Base-by-base conservation (phyloP, 2,329 filamentous ascomycete genomes). In the Xylariales sp. region DNA sequence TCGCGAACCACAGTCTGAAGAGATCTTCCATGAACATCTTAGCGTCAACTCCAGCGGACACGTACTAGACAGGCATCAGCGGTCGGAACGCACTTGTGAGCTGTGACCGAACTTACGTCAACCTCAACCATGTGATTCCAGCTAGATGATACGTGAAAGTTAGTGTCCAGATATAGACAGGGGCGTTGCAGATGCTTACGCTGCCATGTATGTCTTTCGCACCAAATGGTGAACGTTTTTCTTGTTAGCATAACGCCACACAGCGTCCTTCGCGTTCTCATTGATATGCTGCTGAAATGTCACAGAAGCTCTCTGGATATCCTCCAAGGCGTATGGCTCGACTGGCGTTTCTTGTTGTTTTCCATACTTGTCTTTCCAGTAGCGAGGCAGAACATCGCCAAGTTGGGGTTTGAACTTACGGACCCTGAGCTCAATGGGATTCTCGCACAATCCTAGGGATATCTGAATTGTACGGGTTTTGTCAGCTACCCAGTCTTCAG, bases 1-100 rank as follows among this genome's bases (percentile, higher is more conserved):
- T 65, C 3, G 66, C 66, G 47, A 74, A 70, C 66, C 70, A 72
- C 1, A 76, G 48, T 5, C 55, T 51, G 16, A 75, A 66, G 3
- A 70, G 57, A 8, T 63, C 62, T 1, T 46, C 43, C n/a, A 76
- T 42, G 4, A 74, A 60, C 1, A 49, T 40, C 20, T 58, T 55
- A 3, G 48, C 44, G 21, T 52, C 37, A 28, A 53, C 49, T 25
- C 68, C 60, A 11, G 51, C 45, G 15, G 51, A 45, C 2, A 50
- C 46, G 0, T 56, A 43, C 48, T n/a, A n/a, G n/a, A n/a, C n/a
- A n/a, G n/a, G n/a, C n/a, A n/a, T n/a, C n/a, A n/a, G n/a, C n/a
- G n/a, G n/a, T n/a, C n/a, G n/a, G n/a, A n/a, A n/a, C n/a, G n/a
- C n/a, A n/a, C n/a, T n/a, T n/a, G n/a, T n/a, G n/a, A n/a, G n/a